These are phyloP conservation scores for Talaromyces piceae DNA, from an alignment of 2,329 filamentous ascomycete genomes.

Conservation along the genomic window DNA sequence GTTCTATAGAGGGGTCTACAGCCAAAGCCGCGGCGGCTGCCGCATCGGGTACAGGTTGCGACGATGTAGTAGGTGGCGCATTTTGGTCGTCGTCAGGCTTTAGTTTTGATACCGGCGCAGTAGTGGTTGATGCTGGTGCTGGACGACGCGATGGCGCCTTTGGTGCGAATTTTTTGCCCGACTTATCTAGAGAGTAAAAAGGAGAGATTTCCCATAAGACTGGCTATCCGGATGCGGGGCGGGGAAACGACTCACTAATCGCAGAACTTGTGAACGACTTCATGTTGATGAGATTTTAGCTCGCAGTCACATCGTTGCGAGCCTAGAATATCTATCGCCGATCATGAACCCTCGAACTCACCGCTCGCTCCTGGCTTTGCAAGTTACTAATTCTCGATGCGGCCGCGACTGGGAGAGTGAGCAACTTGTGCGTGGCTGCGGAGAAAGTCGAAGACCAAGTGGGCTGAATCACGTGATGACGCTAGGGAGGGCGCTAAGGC, in stretches of 20 bases:
- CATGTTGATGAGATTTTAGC: slow-evolving; percentile 19
- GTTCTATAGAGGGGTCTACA: background rate
- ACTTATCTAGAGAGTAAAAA: slow-evolving; percentile 44
- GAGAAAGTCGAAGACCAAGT: slow-evolving; percentile 22
- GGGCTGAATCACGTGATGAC: slow-evolving; percentile 29
- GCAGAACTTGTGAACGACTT: slow-evolving; percentile 49
- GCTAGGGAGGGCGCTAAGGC: slow-evolving; percentile 21
- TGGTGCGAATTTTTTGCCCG: slow-evolving; percentile 70
- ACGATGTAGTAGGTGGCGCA: background rate
- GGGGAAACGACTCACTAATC: slow-evolving; percentile 37
- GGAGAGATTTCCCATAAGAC: slow-evolving; percentile 10
- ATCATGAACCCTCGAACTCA: background rate
- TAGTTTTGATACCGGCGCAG: background rate
- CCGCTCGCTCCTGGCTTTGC: background rate
- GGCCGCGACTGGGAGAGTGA: background rate
- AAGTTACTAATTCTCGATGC: background rate
- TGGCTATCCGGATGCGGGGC: slow-evolving; percentile 9
- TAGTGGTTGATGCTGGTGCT: slow-evolving; percentile 33
- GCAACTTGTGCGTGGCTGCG: slow-evolving; percentile 9
- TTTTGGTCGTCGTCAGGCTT: background rate
- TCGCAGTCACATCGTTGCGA: slow-evolving; percentile 17
- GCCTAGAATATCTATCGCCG: slow-evolving; percentile 1
- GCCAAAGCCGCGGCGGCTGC: background rate
- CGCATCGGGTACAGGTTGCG: background rate
- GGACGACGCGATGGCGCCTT: slow-evolving; percentile 56